Evolutionary conservation across 2,329 filamentous ascomycete genomes (phyloP), one percentile per base, ranked within the genome.

Genomic region (Endocalyx cinctus): DNA sequence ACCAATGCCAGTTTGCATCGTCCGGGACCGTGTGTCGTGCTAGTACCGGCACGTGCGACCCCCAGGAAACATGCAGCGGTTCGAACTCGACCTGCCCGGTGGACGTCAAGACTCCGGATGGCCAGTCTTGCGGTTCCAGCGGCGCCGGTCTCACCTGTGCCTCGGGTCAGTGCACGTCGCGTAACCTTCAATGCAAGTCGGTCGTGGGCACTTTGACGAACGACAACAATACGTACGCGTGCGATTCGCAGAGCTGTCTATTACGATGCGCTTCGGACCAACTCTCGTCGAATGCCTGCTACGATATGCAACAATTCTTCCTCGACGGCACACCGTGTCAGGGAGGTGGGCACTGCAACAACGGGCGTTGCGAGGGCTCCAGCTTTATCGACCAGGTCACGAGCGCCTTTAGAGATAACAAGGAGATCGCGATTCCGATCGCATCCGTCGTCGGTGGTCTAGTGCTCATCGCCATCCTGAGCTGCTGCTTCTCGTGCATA

Each of bases 81-180:
- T 75, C 61, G 30, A 70, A 72, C 7, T 77, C 85, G 11, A 67
- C 72, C 25, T 98, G 92, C 52, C 92, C 92, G 0, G 53, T 63
- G 2, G 87, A 98, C 57, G 48, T 67, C 32, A 84, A 78, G 46
- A 69, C 79, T 30, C 64, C 76, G 0, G 81, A 97, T 56, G 92
- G 80, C 42, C 67, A 75, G 4, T 62, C 63, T 13, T 98, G 92
- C 54, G 87, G 87, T 20, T 64, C 67, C 31, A 54, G 62, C 25
- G 81, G 81, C 11, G 48, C 57, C 3, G 75, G 76, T 2, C 72
- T 97, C 19, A 64, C 76, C 19, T 98, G 92, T 56, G 87, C 92
- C 18, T 89, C 84, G 28, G 92, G 92, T 10, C 90, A 97, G 62
- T 98, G 92, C 61, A 98, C 92, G 4, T 92, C 84, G 33, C 82